Evolutionary conservation across 2,329 filamentous ascomycete species (phyloP).

Genomic region (Fusarium camptoceras): DNA sequence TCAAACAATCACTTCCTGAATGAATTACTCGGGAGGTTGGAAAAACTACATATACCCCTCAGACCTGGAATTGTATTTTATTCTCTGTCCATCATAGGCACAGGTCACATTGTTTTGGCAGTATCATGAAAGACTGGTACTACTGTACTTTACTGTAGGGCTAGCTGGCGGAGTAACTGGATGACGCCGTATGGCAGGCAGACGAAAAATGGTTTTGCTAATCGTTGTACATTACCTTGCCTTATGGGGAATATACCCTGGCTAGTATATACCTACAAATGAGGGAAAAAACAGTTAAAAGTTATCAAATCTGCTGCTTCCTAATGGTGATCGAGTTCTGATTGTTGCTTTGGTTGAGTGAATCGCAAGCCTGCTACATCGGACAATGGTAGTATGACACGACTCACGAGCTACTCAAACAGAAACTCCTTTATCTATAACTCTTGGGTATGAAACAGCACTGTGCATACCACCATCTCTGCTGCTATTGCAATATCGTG

Average conservation of each 20-base stretch:
- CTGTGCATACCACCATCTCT: neutral
- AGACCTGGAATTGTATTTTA: conserved; percentile 34
- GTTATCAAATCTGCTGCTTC: conserved; percentile 34
- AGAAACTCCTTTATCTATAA: neutral
- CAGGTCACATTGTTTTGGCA: conserved; percentile 38
- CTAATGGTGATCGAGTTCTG: conserved; percentile 1
- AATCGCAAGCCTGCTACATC: neutral
- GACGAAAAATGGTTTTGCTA: conserved; percentile 35
- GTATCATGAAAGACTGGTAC: conserved; percentile 43
- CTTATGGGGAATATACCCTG: conserved; percentile 17
- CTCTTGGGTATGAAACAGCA: neutral
- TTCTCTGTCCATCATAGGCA: conserved; percentile 27
- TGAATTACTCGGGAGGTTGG: conserved; percentile 31
- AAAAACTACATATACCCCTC: conserved; percentile 42
- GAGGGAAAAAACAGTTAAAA: conserved; percentile 48
- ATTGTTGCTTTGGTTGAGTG: neutral
- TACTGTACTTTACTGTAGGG: conserved; percentile 45
- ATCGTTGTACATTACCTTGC: conserved; percentile 45
- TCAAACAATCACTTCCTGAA: conserved; percentile 31
- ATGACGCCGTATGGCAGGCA: conserved; percentile 32
- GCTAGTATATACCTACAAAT: conserved; percentile 46
- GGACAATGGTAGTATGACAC: neutral
- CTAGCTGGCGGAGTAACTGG: conserved; percentile 40
- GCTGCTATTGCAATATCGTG: neutral
- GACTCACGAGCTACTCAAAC: neutral